phyloP scores from a whole-genome alignment of 2,329 filamentous ascomycete genomes.

The Ceratocystis eucalypticola region DNA sequence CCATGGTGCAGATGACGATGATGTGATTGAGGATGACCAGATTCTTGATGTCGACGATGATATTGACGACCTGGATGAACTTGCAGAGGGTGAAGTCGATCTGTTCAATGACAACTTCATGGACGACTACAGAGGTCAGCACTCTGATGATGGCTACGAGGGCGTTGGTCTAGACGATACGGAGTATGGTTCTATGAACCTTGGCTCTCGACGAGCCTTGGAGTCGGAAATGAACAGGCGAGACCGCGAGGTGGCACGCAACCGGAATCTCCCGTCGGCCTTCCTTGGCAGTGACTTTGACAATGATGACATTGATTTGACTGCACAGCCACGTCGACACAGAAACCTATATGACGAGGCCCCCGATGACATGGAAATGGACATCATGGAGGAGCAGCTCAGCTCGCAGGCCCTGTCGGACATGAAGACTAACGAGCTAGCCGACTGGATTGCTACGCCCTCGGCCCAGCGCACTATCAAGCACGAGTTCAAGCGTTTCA shows the following conservation, averaged over 20 bases:
- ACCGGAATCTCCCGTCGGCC: conserved; percentile 54
- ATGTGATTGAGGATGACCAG: conserved; percentile 58
- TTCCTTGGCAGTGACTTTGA: conserved; percentile 74
- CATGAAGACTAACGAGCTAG: conserved; percentile 83
- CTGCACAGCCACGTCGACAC: conserved; percentile 69
- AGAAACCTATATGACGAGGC: conserved; percentile 92
- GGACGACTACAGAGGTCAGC: conserved; percentile 53
- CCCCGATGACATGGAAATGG: conserved; percentile 79
- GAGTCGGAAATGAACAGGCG: conserved; percentile 61
- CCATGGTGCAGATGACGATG: conserved; percentile 52
- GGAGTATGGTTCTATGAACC: conserved; percentile 59
- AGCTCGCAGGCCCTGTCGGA: conserved; percentile 83
- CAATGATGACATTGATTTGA: conserved; percentile 71
- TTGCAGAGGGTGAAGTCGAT: conserved; percentile 69
- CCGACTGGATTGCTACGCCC: conserved; percentile 86
- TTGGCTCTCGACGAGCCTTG: conserved; percentile 52
- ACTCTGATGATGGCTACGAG: conserved; percentile 50
- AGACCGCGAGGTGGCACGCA: conserved; percentile 56
- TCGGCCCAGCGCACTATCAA: conserved; percentile 87
- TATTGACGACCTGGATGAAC: conserved; percentile 67
- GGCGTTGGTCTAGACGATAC: conserved; percentile 57
- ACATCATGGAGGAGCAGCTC: conserved; percentile 92
- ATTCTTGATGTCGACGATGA: conserved; percentile 39
- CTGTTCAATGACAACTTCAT: conserved; percentile 63
- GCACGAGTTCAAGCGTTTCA: conserved; percentile 91